A percentile compares a stretch with the other conserved stretches of the same genome.
Conservation (phyloP, 805 yeast species). For the Suhomyces xylopsoci region DNA sequence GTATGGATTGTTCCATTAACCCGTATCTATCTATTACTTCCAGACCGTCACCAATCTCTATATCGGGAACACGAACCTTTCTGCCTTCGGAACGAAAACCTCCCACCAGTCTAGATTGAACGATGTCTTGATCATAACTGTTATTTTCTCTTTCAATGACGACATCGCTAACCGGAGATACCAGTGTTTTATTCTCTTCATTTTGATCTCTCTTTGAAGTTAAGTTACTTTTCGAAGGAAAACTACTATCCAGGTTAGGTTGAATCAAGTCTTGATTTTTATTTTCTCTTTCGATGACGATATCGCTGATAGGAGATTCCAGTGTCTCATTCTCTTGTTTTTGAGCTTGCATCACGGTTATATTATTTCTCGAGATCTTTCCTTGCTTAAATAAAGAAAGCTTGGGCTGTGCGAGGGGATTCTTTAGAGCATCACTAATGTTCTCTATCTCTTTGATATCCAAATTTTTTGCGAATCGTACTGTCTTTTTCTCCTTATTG, state of each 20-base stretch:
- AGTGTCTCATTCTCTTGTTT: neutral
- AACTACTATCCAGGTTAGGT: neutral
- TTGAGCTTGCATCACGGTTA: neutral
- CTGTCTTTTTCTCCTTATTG: conserved; percentile 35
- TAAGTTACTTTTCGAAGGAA: neutral
- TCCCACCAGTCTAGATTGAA: neutral
- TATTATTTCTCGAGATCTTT: neutral
- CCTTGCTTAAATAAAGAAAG: conserved; percentile 12
- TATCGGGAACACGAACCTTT: neutral
- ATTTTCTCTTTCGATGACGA: conserved; percentile 9
- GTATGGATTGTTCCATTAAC: conserved; percentile 12
- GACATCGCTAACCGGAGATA: conserved; percentile 10
- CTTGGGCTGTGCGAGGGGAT: conserved; percentile 14
- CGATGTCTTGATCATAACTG: neutral
- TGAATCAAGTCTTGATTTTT: neutral
- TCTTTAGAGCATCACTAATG: conserved; percentile 46
- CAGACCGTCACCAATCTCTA: neutral
- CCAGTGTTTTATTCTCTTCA: neutral
- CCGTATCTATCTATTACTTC: conserved; percentile 12
- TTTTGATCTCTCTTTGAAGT: neutral
- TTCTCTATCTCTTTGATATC: conserved; percentile 61
- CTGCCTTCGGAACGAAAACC: neutral
- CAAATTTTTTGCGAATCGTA: conserved; percentile 50
- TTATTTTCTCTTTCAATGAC: conserved; percentile 8
- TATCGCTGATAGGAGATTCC: conserved; percentile 10